Evolutionary conservation across 768 basidiomycete species (phyloP).

Genomic region (Lepiota brunneoincarnata): DNA sequence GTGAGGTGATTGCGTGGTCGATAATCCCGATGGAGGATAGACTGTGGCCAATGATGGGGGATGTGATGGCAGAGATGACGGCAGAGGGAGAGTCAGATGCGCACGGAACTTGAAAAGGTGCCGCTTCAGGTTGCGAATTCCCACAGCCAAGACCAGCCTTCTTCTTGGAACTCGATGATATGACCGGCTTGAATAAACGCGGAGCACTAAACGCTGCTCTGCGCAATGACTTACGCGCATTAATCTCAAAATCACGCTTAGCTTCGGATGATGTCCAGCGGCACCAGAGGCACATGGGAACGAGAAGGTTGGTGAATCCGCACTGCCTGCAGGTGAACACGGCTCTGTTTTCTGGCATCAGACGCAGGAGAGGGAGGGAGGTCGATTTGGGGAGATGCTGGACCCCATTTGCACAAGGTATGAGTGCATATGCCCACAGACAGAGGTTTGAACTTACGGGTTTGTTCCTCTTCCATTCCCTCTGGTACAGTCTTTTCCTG

Average conservation of each 20-base stretch:
- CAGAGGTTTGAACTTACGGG: not conserved
- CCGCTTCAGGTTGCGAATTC: not conserved
- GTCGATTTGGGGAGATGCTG: conserved; percentile 8
- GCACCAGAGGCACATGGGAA: conserved; percentile 5
- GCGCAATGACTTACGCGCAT: not conserved
- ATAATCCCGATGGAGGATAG: no score
- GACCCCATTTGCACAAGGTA: not conserved
- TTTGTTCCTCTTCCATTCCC: conserved; percentile 8
- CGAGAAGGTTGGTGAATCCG: conserved; percentile 4
- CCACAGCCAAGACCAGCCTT: not conserved
- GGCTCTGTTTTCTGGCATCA: conserved; percentile 3
- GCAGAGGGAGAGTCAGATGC: not conserved
- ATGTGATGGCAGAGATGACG: not conserved
- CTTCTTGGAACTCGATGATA: not conserved
- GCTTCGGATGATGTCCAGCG: conserved; percentile 3
- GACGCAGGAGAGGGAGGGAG: conserved; percentile 2
- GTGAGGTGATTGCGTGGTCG: not conserved
- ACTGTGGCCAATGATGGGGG: not conserved
- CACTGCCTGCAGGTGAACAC: conserved; percentile 6
- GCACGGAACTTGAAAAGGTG: not conserved
- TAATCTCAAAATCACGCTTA: conserved; percentile 2
- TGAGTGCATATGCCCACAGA: not conserved
- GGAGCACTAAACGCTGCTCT: conserved; percentile 5
- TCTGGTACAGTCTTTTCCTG: conserved; percentile 1
- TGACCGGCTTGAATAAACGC: conserved; percentile 1